Evolutionary conservation across 2,329 filamentous ascomycete species (phyloP).

Genomic region (Pseudocercospora macadamiae): DNA sequence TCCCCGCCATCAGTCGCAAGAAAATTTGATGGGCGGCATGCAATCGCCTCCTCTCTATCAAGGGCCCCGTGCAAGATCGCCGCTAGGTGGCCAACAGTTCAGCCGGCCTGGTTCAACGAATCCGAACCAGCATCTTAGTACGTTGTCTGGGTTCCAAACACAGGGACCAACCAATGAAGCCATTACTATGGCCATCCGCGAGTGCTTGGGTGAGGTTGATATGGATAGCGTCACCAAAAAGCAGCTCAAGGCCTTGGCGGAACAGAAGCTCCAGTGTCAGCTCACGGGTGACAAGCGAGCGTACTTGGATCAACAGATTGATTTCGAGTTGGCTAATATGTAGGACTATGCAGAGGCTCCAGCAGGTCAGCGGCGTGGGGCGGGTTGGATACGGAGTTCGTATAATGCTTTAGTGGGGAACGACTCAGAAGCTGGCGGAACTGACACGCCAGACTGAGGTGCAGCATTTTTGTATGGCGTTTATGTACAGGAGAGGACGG

Average conservation of each 20-base stretch:
- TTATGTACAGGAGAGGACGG: constrained; percentile 2
- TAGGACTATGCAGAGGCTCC: background rate
- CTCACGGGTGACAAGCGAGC: constrained; percentile 80
- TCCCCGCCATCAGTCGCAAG: constrained; percentile 39
- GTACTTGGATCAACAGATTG: constrained; percentile 92
- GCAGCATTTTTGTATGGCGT: constrained; percentile 4
- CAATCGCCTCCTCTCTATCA: constrained; percentile 34
- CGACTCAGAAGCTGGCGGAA: background rate
- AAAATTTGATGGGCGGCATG: constrained; percentile 41
- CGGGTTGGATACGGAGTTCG: constrained; percentile 1
- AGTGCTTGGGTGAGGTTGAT: constrained; percentile 83
- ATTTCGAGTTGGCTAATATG: constrained; percentile 73
- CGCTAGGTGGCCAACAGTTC: constrained; percentile 29
- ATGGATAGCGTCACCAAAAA: constrained; percentile 98
- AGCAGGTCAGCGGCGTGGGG: background rate
- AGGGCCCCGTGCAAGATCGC: constrained; percentile 29
- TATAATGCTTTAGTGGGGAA: background rate
- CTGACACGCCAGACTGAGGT: background rate
- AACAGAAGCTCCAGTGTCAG: constrained; percentile 90
- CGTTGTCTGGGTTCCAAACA: constrained; percentile 61
- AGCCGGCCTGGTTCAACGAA: constrained; percentile 33
- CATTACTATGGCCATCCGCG: constrained; percentile 83
- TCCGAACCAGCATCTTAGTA: constrained; percentile 27
- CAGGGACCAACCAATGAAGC: constrained; percentile 74
- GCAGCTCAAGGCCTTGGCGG: constrained; percentile 80